Evolutionary conservation across 805 yeast genomes (phyloP).

Genomic region (Candida ficus): DNA sequence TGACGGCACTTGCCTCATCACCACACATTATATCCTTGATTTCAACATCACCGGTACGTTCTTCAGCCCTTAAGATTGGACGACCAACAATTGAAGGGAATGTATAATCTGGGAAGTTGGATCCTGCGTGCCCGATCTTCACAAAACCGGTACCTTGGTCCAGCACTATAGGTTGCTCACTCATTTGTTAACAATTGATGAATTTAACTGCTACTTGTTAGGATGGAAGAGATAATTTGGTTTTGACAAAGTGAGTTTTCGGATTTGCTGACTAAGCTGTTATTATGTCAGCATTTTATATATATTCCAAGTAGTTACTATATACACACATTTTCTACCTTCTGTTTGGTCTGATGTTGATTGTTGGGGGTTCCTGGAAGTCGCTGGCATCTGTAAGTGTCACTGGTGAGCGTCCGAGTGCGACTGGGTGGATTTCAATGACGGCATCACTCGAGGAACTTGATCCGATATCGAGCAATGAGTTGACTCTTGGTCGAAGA

Average conservation of each 20-base stretch:
- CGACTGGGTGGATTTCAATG: conserved; percentile 15
- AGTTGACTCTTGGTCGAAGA: conserved; percentile 11
- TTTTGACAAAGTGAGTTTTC: background rate
- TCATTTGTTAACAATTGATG: conserved; percentile 13
- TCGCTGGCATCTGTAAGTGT: conserved; percentile 12
- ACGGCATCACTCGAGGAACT: conserved; percentile 6
- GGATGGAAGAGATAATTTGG: too few relatives aligned
- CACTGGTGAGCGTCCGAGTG: conserved; percentile 7
- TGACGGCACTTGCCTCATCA: conserved; percentile 85
- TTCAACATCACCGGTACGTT: conserved; percentile 68
- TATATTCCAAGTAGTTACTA: background rate
- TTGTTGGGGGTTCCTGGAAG: conserved; percentile 10
- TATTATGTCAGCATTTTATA: too few relatives aligned
- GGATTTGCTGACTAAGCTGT: too few relatives aligned
- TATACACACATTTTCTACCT: background rate
- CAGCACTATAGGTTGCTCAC: conserved; percentile 49
- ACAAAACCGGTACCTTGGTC: conserved; percentile 99
- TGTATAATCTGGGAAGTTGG: conserved; percentile 94
- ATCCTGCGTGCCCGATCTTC: conserved; percentile 94
- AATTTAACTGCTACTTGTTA: background rate
- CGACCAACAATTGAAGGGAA: conserved; percentile 97
- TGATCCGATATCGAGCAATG: conserved; percentile 5
- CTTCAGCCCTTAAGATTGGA: conserved; percentile 96
- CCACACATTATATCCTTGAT: conserved; percentile 98
- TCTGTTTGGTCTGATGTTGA: conserved; percentile 18